These are phyloP conservation scores for Pezicula carpinea DNA, from an alignment of 2,329 filamentous ascomycete genomes.

Conservation along the genomic window DNA sequence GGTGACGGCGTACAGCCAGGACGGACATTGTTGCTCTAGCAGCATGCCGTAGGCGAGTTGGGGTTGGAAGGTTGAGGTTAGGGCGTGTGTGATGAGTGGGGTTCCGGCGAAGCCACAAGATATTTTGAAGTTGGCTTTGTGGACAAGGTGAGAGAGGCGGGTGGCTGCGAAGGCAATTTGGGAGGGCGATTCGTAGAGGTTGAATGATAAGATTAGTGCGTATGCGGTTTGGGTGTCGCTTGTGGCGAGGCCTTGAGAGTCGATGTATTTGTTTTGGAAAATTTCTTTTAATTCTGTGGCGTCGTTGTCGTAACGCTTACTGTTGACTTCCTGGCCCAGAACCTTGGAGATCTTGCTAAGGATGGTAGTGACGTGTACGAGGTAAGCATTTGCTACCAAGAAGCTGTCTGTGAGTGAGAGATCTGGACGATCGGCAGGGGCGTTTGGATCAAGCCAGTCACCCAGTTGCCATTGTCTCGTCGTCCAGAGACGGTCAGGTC, in stretches of 20 bases:
- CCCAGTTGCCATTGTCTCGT: slow-evolving; percentile 32
- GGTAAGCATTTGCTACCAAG: slow-evolving; percentile 40
- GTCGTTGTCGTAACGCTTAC: slow-evolving; percentile 16
- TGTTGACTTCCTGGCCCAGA: slow-evolving; percentile 24
- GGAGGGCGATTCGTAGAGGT: slow-evolving; percentile 3
- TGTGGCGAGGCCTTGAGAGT: slow-evolving; percentile 7
- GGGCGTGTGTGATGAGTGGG: slow-evolving; percentile 15
- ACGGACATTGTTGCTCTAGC: slow-evolving; percentile 27
- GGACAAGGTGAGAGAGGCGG: slow-evolving; percentile 9
- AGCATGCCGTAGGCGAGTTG: slow-evolving; percentile 30
- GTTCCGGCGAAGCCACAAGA: slow-evolving; percentile 20
- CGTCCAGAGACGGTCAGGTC: slow-evolving; percentile 33
- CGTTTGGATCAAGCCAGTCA: slow-evolving; percentile 42
- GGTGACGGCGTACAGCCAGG: slow-evolving; percentile 31
- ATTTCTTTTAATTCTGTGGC: slow-evolving; percentile 7
- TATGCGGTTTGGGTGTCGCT: slow-evolving; percentile 18
- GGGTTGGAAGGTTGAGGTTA: slow-evolving; percentile 5
- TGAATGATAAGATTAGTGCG: slow-evolving; percentile 13
- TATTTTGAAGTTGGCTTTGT: slow-evolving; percentile 10
- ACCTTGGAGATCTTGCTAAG: slow-evolving; percentile 30
- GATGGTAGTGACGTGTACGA: slow-evolving; percentile 36
- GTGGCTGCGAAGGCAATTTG: slow-evolving; percentile 7
- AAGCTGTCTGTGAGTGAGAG: slow-evolving; percentile 32
- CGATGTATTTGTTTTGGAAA: slow-evolving; percentile 21
- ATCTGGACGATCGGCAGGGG: slow-evolving; percentile 34